phyloP scores from a whole-genome alignment of 495 filamentous ascomycete species.

The Penicillium odoratum region DNA sequence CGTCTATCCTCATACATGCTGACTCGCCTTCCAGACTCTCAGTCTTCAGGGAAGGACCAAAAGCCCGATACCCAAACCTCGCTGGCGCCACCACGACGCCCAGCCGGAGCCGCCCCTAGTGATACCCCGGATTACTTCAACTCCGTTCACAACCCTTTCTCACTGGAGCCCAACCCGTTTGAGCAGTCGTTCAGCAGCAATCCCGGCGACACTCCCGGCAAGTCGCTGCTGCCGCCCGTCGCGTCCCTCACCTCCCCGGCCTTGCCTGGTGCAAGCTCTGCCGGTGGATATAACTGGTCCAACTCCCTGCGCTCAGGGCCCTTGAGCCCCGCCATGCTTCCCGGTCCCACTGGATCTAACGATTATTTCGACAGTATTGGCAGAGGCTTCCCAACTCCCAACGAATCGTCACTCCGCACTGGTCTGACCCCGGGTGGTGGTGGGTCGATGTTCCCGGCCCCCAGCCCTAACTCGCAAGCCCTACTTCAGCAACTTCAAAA shows the following conservation, averaged over 20 bases:
- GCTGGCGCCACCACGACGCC: conserved; percentile 79
- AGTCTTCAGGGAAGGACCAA: conserved; percentile 44
- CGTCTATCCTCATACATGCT: conserved; percentile 21
- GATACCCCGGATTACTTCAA: conserved; percentile 81
- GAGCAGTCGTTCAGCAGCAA: conserved; percentile 81
- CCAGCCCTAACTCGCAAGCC: conserved; percentile 82
- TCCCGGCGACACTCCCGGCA: conserved; percentile 79
- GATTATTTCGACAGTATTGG: conserved; percentile 84
- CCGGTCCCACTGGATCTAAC: conserved; percentile 72
- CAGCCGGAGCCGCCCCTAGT: conserved; percentile 52
- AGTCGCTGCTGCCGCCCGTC: conserved; percentile 86
- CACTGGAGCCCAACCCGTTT: conserved; percentile 92
- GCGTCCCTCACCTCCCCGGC: conserved; percentile 91
- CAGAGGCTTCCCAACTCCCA: conserved; percentile 88
- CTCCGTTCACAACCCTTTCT: conserved; percentile 61
- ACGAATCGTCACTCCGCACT: conserved; percentile 91
- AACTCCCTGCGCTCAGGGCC: conserved; percentile 89
- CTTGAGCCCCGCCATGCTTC: conserved; percentile 95
- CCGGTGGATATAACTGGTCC: conserved; percentile 71
- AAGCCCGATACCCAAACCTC: conserved; percentile 46
- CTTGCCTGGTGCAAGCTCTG: conserved; percentile 66
- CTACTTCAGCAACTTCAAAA: conserved; percentile 76
- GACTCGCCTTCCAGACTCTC: conserved; percentile 38
- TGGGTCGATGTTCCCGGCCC: conserved; percentile 95
- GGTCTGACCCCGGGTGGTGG: conserved; percentile 93